Evolutionary conservation across 179 eudicot species (phyloP), one percentile per base, ranked within the genome.

Genomic region (Spinacia oleracea): DNA sequence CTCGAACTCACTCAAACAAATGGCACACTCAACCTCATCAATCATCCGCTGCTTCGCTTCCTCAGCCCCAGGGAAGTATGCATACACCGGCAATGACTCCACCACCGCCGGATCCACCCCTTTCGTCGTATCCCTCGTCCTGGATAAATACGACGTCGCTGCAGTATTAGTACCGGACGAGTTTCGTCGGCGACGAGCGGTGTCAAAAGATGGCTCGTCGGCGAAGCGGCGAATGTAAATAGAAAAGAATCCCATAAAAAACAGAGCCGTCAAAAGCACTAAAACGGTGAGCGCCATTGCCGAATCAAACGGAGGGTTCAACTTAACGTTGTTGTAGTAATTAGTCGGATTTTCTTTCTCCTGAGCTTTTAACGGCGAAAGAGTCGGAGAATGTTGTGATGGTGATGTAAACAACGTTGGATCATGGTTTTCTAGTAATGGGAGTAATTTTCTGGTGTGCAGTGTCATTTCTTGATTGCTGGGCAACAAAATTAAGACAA

Each of bases 231-330:
- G 90, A 78, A 90, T 77, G 83, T 90, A 89, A 48, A 89, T 76
- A 11, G 92, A 89, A 72, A 89, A 82, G 75, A 89, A 85, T 0
- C 83, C 97, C 84, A 93, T 80, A 85, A 93, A 90, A 80, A 93
- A 90, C 68, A 93, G 84, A 1, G 90, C 91, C 14, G 90, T 78
- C 65, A 93, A 77, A 80, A 93, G 90, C 21, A 89, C 86, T 7
- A 93, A 50, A 1, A 89, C 72, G 0, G 91, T 89, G 10, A 90
- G 73, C 11, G 91, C 89, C 89, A 88, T 82, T 58, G 93, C 90
- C 0, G 89, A 86, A 71, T 87, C 86, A 73, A 85, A 87, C 1
- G 89, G 86, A 0, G 86, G 83, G 76, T 14, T 77, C 0, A 81
- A 32, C 40, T 79, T 80, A 25, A 62, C 53, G 43, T 40, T 59